Percentiles rank a stretch among this genome's conserved stretches.
Conservation (phyloP, 2,329 filamentous ascomycete genomes). For the Fusarium tanahbumbuense region DNA sequence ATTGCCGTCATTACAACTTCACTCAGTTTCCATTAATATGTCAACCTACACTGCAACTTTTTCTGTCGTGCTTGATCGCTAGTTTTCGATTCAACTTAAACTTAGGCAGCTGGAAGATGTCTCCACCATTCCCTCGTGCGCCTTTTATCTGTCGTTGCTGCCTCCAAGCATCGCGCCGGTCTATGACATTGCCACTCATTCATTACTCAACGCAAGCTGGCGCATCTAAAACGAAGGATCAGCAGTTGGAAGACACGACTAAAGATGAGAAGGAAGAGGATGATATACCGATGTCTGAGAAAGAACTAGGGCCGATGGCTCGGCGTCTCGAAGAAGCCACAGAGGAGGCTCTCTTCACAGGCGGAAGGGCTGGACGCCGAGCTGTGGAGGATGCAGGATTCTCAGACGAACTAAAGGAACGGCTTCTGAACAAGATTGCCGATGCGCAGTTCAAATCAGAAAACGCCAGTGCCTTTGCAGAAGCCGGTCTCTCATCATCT, state of each 20-base stretch:
- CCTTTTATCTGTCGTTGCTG: slow-evolving; percentile 39
- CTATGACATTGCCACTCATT: slow-evolving; percentile 2
- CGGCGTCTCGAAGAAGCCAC: slow-evolving; percentile 71
- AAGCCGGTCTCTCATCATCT: slow-evolving; percentile 62
- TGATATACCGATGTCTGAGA: not conserved
- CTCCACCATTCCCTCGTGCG: not conserved
- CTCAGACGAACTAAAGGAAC: slow-evolving; percentile 70
- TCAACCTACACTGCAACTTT: not conserved
- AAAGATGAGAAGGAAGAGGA: not conserved
- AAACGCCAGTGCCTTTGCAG: slow-evolving; percentile 60
- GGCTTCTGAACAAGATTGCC: slow-evolving; percentile 67
- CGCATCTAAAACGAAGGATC: slow-evolving; percentile 3
- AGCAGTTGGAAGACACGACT: slow-evolving; percentile 1
- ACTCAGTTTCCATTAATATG: not conserved
- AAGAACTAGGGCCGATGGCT: slow-evolving; percentile 61
- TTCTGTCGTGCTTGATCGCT: not conserved
- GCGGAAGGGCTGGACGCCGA: slow-evolving; percentile 68
- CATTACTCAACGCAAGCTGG: slow-evolving; percentile 37
- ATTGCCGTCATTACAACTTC: slow-evolving; percentile 23
- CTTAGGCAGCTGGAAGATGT: not conserved
- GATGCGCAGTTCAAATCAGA: slow-evolving; percentile 66
- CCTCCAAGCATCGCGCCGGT: slow-evolving; percentile 24
- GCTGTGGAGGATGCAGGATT: slow-evolving; percentile 73
- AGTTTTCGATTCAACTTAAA: not conserved
- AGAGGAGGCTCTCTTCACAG: slow-evolving; percentile 69